phyloP scores from a whole-genome alignment of 768 basidiomycete genomes.

The Tephrocybe sp. region DNA sequence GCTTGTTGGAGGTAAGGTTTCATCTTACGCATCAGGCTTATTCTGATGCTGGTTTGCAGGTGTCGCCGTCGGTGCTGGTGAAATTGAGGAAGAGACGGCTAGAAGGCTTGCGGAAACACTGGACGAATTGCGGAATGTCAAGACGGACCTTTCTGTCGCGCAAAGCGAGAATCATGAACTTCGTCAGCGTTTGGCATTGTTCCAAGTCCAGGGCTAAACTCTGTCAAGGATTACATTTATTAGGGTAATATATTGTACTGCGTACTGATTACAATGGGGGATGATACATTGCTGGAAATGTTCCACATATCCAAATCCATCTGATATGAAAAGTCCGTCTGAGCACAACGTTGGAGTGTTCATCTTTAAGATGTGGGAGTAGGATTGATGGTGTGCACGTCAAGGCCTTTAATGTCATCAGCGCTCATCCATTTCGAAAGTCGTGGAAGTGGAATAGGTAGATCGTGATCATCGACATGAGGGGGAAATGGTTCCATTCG shows the following conservation, averaged over 20 bases:
- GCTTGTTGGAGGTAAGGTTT: slow-evolving; percentile 51
- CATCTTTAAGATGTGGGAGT: slow-evolving; percentile 18
- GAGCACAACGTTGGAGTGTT: not conserved
- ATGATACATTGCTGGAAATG: slow-evolving; percentile 12
- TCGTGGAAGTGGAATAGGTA: slow-evolving; percentile 54
- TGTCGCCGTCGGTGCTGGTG: slow-evolving; percentile 73
- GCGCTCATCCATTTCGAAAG: slow-evolving; percentile 56
- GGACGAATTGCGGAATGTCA: slow-evolving; percentile 45
- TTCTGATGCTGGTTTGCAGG: slow-evolving; percentile 37
- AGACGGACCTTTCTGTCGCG: slow-evolving; percentile 40
- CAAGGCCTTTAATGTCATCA: slow-evolving; percentile 30
- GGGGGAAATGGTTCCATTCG: slow-evolving; percentile 37
- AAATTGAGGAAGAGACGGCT: slow-evolving; percentile 56
- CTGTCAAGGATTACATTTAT: not conserved
- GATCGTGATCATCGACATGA: slow-evolving; percentile 44
- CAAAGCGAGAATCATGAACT: slow-evolving; percentile 59
- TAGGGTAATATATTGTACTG: not conserved
- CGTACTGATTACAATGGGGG: slow-evolving; percentile 3
- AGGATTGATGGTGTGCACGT: slow-evolving; percentile 19
- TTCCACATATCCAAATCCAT: slow-evolving; percentile 3
- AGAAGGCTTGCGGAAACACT: slow-evolving; percentile 50
- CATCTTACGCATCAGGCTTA: not conserved
- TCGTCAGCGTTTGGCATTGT: slow-evolving; percentile 31
- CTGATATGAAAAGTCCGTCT: not conserved
- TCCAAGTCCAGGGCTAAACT: not conserved